Evolutionary conservation across 2,329 filamentous ascomycete genomes (phyloP), one percentile per base, ranked within the genome.

Genomic region (Hypoxylon sp.): DNA sequence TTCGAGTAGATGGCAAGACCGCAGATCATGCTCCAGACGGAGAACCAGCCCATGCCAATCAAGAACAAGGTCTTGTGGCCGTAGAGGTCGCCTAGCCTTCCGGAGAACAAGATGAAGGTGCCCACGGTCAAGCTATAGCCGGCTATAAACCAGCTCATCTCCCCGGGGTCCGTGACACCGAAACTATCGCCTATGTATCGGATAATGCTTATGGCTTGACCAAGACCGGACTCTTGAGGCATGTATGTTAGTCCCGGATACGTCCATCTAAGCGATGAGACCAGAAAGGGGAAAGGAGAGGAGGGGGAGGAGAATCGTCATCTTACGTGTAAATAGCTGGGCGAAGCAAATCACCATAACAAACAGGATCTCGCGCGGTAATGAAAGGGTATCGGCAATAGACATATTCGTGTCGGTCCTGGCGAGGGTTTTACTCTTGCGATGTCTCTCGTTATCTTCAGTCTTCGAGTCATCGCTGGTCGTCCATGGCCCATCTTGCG

Each of bases 71-170:
- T 72, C 67, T 80, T 80, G 67, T 80, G 77, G 9, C 80, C 81
- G 60, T 76, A 80, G 23, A 79, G 58, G 68, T 81, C 79, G 37
- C 79, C 79, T 5, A 81, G 71, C 6, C 79, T 73, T 3, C 80
- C 80, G 2, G 78, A 76, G n/a, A 81, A 68, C 3, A 82, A 70
- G 58, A 82, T 81, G 63, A 81, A 82, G 17, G 77, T 80, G 11
- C 80, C 79, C 29, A 80, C 75, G 0, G 79, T 81, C 42, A 82
- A 67, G 24, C 74, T 75, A 67, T 78, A 82, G 15, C 75, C 76
- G 17, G 79, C 78, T 26, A 78, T 70, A 27, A 79, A 73, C 80
- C 79, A 82, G 13, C 73, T 71, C 24, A 76, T 68, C 40, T 76
- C 69, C 24, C 75, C 78, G 2, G 76, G 73, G 47, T 75, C 73